phyloP scores from a whole-genome alignment of 257 asterid genomes.

The Capsicum baccatum region DNA sequence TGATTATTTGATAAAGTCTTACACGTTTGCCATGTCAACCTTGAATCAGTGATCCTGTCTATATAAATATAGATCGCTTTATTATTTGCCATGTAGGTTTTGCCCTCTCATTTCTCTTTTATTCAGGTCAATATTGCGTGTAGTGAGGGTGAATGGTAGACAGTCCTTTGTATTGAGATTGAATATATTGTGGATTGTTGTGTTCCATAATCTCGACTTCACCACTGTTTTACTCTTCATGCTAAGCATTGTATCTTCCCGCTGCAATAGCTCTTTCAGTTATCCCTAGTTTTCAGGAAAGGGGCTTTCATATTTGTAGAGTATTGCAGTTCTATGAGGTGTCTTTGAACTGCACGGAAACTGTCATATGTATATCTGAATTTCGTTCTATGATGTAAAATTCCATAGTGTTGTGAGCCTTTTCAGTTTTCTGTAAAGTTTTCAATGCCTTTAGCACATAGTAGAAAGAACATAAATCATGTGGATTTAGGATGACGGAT shows the following conservation, averaged over 20 bases:
- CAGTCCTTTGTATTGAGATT: background rate
- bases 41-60: background rate
- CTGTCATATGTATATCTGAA: background rate
- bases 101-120: background rate
- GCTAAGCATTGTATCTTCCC: background rate
- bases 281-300: background rate
- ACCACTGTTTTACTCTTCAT: background rate
- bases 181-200: background rate
- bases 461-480: background rate
- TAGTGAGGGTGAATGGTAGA: background rate
- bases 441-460: background rate
- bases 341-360: background rate
- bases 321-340: background rate
- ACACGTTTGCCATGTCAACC: background rate
- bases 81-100: background rate
- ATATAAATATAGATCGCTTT: background rate
- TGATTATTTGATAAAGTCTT: background rate
- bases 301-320: background rate
- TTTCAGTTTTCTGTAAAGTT: constrained; percentile 12
- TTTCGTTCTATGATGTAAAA: background rate
- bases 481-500: background rate
- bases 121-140: background rate
- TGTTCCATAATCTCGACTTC: background rate
- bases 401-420: background rate
- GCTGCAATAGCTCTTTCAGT: background rate